Percentiles rank a stretch among this genome's conserved stretches.
Conservation (phyloP, 768 basidiomycete species). For the Trametes punicea region DNA sequence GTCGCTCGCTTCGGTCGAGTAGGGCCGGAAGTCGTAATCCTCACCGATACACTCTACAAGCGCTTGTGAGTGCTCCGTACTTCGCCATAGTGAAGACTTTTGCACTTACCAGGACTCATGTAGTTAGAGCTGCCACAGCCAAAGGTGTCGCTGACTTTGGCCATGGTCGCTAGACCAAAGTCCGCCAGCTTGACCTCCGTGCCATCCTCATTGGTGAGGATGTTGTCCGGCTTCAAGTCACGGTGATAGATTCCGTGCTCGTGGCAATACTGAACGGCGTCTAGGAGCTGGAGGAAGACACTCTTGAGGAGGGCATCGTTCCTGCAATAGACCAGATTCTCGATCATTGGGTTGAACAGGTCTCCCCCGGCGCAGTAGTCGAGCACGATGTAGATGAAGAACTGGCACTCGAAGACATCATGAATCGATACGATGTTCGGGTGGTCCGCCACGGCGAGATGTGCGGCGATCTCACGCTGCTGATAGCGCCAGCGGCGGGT, state of each 20-base stretch:
- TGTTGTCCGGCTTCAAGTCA: constrained; percentile 56
- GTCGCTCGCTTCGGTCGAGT: constrained; percentile 35
- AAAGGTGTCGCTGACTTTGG: constrained; percentile 19
- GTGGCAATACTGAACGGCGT: constrained; percentile 52
- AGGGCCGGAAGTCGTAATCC: constrained; percentile 28
- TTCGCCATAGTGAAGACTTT: background rate
- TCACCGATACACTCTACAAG: constrained; percentile 25
- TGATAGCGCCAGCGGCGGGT: constrained; percentile 20
- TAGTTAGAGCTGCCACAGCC: constrained; percentile 25
- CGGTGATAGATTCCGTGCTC: constrained; percentile 50
- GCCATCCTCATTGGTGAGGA: constrained; percentile 41
- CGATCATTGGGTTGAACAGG: constrained; percentile 45
- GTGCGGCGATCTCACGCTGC: constrained; percentile 60
- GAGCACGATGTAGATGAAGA: constrained; percentile 66
- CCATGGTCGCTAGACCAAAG: constrained; percentile 33
- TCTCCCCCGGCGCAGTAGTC: constrained; percentile 45
- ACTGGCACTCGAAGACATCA: constrained; percentile 56
- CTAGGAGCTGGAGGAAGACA: constrained; percentile 54
- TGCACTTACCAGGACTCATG: constrained; percentile 28
- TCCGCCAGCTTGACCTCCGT: constrained; percentile 43
- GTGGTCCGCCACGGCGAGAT: constrained; percentile 51
- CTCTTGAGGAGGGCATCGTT: constrained; percentile 44
- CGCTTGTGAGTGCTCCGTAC: background rate
- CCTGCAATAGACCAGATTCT: constrained; percentile 34
- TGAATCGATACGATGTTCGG: constrained; percentile 70